Percentiles rank a stretch among this genome's conserved stretches.
Evolutionary conservation across 139 green algal species (phyloP).

Genomic region (Micractinium sp.): DNA sequence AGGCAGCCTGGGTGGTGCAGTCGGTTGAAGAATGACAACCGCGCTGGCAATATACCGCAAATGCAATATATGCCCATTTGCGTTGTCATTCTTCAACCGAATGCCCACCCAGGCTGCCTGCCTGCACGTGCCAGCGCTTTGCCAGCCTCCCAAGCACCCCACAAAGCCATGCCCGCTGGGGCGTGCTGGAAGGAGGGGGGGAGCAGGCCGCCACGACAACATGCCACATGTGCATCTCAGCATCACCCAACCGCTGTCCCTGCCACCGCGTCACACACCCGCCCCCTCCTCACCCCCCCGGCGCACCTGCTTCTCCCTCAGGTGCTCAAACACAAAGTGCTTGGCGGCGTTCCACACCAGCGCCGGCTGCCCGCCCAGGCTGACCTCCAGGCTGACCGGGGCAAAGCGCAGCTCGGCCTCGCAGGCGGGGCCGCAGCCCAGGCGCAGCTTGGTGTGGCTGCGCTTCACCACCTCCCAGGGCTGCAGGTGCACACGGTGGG

Average conservation of each 20-base stretch:
- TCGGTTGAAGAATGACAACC: too few relatives aligned
- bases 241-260: too few relatives aligned
- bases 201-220: too few relatives aligned
- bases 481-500: background rate
- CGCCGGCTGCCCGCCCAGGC: constrained; percentile 41
- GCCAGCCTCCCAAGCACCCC: too few relatives aligned
- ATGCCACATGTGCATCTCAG: too few relatives aligned
- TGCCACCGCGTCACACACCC: too few relatives aligned
- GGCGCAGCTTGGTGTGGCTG: constrained; percentile 33
- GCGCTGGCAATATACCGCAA: too few relatives aligned
- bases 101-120: background rate
- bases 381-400: constrained; percentile 72
- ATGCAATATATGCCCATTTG: too few relatives aligned
- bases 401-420: constrained; percentile 63
- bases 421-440: constrained; percentile 25
- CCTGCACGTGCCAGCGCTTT: background rate
- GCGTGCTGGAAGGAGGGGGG: too few relatives aligned
- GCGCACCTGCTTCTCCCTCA: constrained; percentile 68
- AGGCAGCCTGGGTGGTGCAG: too few relatives aligned
- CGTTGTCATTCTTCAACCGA: too few relatives aligned
- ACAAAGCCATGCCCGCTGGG: too few relatives aligned
- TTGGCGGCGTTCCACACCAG: constrained; percentile 79
- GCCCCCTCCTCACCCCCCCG: background rate
- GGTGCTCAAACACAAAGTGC: constrained; percentile 92
- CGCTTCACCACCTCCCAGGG: constrained; percentile 43